These are phyloP conservation scores for Brassica balearica DNA, from an alignment of 441 rosid species.

Conservation along the genomic window DNA sequence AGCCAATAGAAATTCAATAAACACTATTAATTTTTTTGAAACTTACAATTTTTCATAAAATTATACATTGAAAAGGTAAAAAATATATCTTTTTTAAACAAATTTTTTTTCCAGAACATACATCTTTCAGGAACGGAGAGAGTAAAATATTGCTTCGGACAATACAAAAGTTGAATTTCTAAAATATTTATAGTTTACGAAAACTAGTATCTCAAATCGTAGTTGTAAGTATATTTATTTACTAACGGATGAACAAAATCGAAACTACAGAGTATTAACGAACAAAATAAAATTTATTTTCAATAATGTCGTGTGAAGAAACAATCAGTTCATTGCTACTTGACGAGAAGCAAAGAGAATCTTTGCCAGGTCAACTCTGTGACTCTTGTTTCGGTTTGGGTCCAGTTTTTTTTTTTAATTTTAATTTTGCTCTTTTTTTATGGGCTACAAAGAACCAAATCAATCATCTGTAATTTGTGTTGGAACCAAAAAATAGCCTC, in stretches of 20 bases:
- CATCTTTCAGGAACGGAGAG: too few species aligned
- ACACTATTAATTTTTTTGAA: too few species aligned
- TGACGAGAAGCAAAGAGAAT: slow-evolving; percentile 27
- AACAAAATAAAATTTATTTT: background rate
- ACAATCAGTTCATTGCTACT: slow-evolving; percentile 15
- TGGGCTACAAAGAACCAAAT: background rate
- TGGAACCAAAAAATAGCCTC: background rate
- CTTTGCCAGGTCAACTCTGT: slow-evolving; percentile 31
- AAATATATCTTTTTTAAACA: too few species aligned
- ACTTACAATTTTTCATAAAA: too few species aligned
- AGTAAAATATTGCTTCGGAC: slow-evolving; percentile 7
- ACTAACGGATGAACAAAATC: background rate
- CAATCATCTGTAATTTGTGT: background rate
- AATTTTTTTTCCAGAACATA: too few species aligned
- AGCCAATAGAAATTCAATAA: too few species aligned
- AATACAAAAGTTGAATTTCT: slow-evolving; percentile 2
- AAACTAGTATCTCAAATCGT: background rate
- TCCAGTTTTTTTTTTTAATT: background rate
- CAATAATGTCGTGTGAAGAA: slow-evolving; percentile 1
- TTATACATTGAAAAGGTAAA: too few species aligned
- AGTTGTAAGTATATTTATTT: background rate
- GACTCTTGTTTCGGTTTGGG: slow-evolving; percentile 10
- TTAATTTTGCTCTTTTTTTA: background rate
- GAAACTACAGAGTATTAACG: background rate
- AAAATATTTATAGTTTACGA: background rate